These are phyloP conservation scores for Colletotrichum sp. DNA, from an alignment of 2,329 filamentous ascomycete genomes.

Conservation along the genomic window DNA sequence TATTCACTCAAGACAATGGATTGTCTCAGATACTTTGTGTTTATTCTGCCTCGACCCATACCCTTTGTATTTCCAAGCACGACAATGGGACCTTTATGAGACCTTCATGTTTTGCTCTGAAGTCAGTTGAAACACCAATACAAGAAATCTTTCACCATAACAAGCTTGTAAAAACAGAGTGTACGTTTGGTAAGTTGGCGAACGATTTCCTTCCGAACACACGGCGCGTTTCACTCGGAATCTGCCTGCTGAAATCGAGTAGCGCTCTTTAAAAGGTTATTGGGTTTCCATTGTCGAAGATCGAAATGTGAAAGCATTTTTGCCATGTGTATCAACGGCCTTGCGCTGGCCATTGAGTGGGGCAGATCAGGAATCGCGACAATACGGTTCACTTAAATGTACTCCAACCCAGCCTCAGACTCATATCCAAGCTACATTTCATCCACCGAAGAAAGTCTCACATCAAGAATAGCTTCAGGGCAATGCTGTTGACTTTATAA, in stretches of 20 bases:
- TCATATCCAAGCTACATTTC: neutral
- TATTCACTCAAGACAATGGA: neutral
- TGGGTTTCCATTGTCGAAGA: neutral
- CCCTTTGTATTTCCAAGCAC: neutral
- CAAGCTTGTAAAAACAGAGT: neutral
- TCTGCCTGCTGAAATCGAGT: neutral
- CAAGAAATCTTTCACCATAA: neutral
- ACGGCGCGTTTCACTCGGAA: neutral
- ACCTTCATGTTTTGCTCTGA: neutral
- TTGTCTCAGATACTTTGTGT: neutral
- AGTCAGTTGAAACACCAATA: neutral
- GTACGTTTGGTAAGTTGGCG: neutral
- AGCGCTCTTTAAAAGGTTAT: neutral
- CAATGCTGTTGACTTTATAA: neutral
- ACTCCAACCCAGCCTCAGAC: neutral
- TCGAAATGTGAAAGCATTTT: neutral
- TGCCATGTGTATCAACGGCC: neutral
- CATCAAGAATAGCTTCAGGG: neutral
- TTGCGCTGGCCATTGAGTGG: neutral
- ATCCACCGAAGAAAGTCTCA: neutral
- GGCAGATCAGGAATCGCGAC: neutral
- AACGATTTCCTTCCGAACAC: neutral
- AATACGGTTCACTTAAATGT: neutral
- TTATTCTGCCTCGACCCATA: neutral
- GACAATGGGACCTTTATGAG: neutral